These are phyloP conservation scores for Metschnikowia lachancei DNA, from an alignment of 805 yeast species.

Conservation along the genomic window DNA sequence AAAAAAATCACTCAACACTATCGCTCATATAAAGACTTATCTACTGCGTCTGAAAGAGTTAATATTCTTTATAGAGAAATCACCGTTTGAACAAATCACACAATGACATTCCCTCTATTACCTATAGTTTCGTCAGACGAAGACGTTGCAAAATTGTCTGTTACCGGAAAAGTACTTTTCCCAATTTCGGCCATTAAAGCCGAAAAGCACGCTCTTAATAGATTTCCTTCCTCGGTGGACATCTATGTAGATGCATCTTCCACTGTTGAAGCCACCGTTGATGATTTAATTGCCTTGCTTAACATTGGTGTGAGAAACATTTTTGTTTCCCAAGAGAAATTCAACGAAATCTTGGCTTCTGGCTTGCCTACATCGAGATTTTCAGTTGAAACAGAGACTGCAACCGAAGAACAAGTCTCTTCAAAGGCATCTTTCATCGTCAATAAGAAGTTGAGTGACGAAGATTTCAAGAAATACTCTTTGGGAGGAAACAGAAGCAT, in stretches of 20 bases:
- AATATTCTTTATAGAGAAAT: background rate
- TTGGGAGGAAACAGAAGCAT: constrained; percentile 31
- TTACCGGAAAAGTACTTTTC: constrained; percentile 36
- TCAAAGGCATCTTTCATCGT: constrained; percentile 26
- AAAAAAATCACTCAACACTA: constrained; percentile 1
- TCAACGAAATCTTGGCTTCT: constrained; percentile 9
- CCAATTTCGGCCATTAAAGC: constrained; percentile 27
- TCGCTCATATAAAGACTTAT: constrained; percentile 3
- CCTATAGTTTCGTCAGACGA: constrained; percentile 31
- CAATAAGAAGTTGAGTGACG: constrained; percentile 15
- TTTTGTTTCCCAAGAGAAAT: constrained; percentile 30
- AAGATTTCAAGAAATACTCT: constrained; percentile 19
- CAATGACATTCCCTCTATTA: constrained; percentile 41
- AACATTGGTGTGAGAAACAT: constrained; percentile 59
- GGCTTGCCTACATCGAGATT: constrained; percentile 21
- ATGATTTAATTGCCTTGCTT: constrained; percentile 43
- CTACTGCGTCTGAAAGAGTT: constrained; percentile 1
- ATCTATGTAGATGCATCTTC: constrained; percentile 32
- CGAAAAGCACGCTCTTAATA: constrained; percentile 32
- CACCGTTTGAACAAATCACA: background rate
- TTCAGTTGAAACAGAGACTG: constrained; percentile 11
- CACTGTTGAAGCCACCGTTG: constrained; percentile 33
- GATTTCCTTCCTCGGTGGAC: constrained; percentile 30
- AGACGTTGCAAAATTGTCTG: constrained; percentile 24
- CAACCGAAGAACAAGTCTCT: constrained; percentile 14